Evolutionary conservation across 2,329 filamentous ascomycete genomes (phyloP).

Genomic region (Biscogniauxia mediterranea): DNA sequence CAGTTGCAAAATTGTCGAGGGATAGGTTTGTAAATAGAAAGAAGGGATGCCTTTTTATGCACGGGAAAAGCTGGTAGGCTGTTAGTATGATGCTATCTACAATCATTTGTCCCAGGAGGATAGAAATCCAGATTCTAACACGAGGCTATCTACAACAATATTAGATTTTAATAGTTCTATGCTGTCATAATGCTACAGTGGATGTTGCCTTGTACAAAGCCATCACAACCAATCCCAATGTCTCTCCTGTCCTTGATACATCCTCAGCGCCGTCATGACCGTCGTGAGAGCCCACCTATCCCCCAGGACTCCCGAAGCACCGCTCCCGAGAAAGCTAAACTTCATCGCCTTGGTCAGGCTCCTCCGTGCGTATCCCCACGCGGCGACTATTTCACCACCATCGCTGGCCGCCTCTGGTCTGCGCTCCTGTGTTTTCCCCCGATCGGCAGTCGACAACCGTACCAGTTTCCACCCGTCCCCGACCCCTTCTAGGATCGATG

Average conservation of each 20-base stretch:
- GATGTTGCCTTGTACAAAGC: too few relatives aligned
- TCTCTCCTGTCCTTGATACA: conserved; percentile 14
- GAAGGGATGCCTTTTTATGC: too few relatives aligned
- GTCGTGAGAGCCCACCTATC: conserved; percentile 41
- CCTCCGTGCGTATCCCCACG: conserved; percentile 30
- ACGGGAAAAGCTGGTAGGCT: too few relatives aligned
- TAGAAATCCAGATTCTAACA: too few relatives aligned
- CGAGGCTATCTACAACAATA: too few relatives aligned
- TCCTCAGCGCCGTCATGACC: conserved; percentile 33
- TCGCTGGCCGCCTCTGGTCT: not conserved
- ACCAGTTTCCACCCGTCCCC: conserved; percentile 12
- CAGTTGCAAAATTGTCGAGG: too few relatives aligned
- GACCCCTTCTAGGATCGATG: conserved; percentile 4
- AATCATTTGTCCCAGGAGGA: too few relatives aligned
- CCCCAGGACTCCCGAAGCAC: conserved; percentile 35
- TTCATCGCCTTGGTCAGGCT: conserved; percentile 33
- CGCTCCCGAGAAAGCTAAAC: conserved; percentile 39
- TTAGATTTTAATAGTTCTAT: too few relatives aligned
- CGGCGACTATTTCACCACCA: conserved; percentile 39
- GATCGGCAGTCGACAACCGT: not conserved
- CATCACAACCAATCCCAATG: not conserved
- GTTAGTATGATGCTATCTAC: too few relatives aligned
- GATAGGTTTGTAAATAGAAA: too few relatives aligned
- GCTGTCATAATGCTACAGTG: too few relatives aligned
- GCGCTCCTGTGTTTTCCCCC: not conserved